Conservation (phyloP, 306 rosid species). For the Citrullus amarus region DNA sequence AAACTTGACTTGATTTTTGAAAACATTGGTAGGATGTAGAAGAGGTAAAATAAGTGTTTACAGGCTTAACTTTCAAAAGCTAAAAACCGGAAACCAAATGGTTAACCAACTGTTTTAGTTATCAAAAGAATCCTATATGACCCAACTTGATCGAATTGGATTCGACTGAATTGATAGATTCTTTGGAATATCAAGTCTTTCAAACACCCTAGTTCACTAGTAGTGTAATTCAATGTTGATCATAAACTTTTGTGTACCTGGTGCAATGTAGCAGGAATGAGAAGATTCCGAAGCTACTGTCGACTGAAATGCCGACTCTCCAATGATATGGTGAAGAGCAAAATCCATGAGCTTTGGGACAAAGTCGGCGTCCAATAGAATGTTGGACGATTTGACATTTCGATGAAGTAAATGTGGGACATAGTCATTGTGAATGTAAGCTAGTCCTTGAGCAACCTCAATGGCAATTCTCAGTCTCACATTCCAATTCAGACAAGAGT, state of each 20-base stretch:
- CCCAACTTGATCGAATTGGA: not conserved
- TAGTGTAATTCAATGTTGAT: not conserved
- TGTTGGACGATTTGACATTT: slow-evolving; percentile 70
- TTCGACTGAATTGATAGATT: not conserved
- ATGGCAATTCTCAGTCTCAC: slow-evolving; percentile 64
- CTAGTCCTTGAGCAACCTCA: slow-evolving; percentile 82
- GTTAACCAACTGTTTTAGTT: too few species aligned
- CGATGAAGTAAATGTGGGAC: slow-evolving; percentile 84
- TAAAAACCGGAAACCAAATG: too few species aligned
- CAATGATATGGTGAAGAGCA: slow-evolving; percentile 65
- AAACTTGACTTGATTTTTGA: too few species aligned
- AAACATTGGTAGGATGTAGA: too few species aligned
- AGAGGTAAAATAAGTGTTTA: too few species aligned
- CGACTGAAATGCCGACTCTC: slow-evolving; percentile 74
- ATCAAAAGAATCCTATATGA: not conserved
- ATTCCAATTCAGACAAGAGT: slow-evolving; percentile 57
- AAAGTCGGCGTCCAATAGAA: slow-evolving; percentile 64
- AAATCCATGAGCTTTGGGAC: slow-evolving; percentile 88
- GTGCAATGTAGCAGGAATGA: slow-evolving; percentile 72
- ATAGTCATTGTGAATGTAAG: slow-evolving; percentile 85
- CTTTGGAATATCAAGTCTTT: not conserved
- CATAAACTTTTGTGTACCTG: slow-evolving; percentile 36
- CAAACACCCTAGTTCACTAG: not conserved
- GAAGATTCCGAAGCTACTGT: slow-evolving; percentile 63
- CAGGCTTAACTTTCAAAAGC: too few species aligned